Evolutionary conservation across 1,284 basidiomycete genomes (phyloP).

Genomic region (Polyporus tsugae): DNA sequence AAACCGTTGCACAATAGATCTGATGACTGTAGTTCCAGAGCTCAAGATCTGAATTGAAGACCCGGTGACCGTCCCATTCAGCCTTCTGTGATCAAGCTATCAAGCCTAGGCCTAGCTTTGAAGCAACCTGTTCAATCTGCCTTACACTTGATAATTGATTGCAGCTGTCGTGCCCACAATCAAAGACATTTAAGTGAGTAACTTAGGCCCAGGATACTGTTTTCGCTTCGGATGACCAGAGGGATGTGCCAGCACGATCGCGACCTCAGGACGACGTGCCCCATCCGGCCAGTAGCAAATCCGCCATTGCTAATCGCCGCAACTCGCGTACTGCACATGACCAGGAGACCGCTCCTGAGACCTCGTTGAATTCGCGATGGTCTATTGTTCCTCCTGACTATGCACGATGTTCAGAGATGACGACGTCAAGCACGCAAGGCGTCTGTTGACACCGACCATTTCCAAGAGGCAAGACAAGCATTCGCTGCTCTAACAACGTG

Average conservation of each 20-base stretch:
- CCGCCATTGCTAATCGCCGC: not conserved
- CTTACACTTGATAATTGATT: not conserved
- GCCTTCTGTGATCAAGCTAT: not conserved
- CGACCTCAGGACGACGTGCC: not conserved
- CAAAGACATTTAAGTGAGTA: not conserved
- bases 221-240: not conserved
- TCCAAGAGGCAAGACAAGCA: not conserved
- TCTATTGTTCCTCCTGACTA: not conserved
- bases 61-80: not conserved
- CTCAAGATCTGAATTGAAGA: not conserved
- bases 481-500: not conserved
- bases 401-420: not conserved
- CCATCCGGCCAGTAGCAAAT: not conserved
- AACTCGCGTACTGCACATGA: not conserved
- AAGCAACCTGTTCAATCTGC: not conserved
- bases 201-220: not conserved
- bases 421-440: slow-evolving; percentile 15
- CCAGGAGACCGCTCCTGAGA: not conserved
- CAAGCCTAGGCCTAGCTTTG: not conserved
- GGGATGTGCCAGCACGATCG: not conserved
- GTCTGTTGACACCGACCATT: not conserved
- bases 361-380: not conserved
- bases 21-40: not conserved
- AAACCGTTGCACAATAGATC: not conserved
- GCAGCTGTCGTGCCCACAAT: not conserved